phyloP scores from a whole-genome alignment of 148 eudicot genomes.

The Vaccinium myrtillus region DNA sequence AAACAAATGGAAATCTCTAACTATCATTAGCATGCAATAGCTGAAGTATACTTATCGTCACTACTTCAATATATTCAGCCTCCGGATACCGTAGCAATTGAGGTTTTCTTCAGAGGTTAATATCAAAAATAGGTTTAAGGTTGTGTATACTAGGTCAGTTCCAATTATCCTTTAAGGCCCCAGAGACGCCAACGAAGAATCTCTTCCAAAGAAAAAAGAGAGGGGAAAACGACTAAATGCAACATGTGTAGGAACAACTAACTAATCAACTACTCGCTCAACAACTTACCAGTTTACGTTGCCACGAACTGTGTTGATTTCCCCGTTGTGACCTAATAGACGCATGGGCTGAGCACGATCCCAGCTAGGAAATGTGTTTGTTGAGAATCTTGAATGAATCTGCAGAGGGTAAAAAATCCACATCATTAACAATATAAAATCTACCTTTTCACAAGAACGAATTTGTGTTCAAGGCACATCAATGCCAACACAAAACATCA shows the following conservation, averaged over 20 bases:
- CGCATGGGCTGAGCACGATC: constrained; percentile 99
- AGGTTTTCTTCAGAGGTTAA: neutral
- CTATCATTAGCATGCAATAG: too few species aligned
- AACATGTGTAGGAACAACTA: constrained; percentile 7
- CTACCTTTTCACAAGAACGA: constrained; percentile 23
- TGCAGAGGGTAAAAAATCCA: constrained; percentile 27
- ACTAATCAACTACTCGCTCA: neutral
- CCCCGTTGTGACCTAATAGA: constrained; percentile 94
- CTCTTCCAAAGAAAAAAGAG: neutral
- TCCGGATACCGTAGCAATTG: neutral
- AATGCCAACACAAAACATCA: constrained; percentile 30
- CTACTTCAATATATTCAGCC: neutral
- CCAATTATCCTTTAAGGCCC: neutral
- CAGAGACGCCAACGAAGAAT: neutral
- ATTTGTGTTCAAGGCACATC: constrained; percentile 36
- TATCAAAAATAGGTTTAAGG: neutral
- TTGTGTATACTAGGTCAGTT: neutral
- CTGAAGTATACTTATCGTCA: neutral
- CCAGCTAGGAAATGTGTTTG: constrained; percentile 99
- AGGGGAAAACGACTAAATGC: neutral
- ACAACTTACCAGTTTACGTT: constrained; percentile 82
- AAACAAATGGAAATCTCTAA: neutral
- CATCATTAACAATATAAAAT: neutral
- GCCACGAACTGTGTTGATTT: constrained; percentile 96
- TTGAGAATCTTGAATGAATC: constrained; percentile 97